Evolutionary conservation across 108 stramenopile genomes (phyloP), one percentile per base, ranked within the genome.

Genomic region (Fistulifera solaris): DNA sequence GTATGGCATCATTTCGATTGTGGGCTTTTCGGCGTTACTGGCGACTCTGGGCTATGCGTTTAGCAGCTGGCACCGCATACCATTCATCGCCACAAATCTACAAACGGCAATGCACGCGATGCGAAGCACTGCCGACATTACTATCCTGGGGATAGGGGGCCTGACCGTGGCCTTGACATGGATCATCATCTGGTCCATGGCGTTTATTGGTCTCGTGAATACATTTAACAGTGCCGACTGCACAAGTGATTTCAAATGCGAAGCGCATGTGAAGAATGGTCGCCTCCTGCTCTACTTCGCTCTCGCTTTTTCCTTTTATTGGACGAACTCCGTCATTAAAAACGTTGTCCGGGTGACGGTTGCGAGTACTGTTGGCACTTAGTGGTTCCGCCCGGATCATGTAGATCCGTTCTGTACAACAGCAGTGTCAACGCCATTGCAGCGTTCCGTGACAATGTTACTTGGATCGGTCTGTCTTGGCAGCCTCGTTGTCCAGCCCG

Each of bases 401-500:
- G 8, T 35, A 3, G 31, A 35, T 6, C 31, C 3, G 31, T 35
- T 3, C 8, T 35, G 31, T 8, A 72, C 69, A 2, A 18, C 31
- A 35, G 80, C 73, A 0, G 76, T 93, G 6, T 27, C 58, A 35
- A 74, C 69, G 38, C 73, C 75, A 15, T 71, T 73, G 27, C 45
- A 54, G 7, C 61, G 86, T 27, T 63, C 83, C 14, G 48, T 81
- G 26, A 89, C 93, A n/a, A 70, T 54, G 5, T 86, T 84, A 8
- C 83, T 95, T 67, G 94, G 94, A 7, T 69, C 68, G 15, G 83
- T 89, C 28, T 86, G 83, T 62, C 42, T 84, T n/a, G 91, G 87
- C 18, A 75, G 77, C 27, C 56, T 93, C 26, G 35, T 93, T 31
- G 82, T 89, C 25, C 40, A 28, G 16, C 59, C 60, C 1, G 44